A percentile compares a stretch with the other conserved stretches of the same genome.
Evolutionary conservation across 352 stramenopile genomes (phyloP).

Genomic region (Phytopythium helicoides): DNA sequence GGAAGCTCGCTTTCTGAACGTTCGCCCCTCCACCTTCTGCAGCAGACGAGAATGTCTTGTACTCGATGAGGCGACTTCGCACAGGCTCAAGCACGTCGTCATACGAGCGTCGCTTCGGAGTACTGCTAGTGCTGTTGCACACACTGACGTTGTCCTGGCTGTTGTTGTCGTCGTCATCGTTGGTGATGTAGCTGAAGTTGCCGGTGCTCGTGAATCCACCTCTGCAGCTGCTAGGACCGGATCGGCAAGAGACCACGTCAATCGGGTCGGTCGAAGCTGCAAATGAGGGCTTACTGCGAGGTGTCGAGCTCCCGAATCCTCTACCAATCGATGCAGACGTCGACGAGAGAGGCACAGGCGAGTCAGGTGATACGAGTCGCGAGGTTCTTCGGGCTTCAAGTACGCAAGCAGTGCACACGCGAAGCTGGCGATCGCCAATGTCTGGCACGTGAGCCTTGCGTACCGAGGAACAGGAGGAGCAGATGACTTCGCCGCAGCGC

Average conservation of each 20-base stretch:
- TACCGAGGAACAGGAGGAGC: slow-evolving; percentile 71
- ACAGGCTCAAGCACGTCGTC: slow-evolving; percentile 75
- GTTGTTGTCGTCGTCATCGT: slow-evolving; percentile 9
- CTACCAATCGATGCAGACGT: slow-evolving; percentile 1
- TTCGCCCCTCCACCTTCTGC: slow-evolving; percentile 17
- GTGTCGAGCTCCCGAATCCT: slow-evolving; percentile 1
- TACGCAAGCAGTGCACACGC: slow-evolving; percentile 78
- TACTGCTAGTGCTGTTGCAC: slow-evolving; percentile 5
- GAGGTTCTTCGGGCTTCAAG: slow-evolving; percentile 61
- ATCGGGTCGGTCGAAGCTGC: slow-evolving; percentile 3
- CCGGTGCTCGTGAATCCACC: slow-evolving; percentile 17
- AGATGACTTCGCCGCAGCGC: slow-evolving; percentile 80
- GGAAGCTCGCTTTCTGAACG: slow-evolving; percentile 67
- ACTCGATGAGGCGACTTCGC: slow-evolving; percentile 71
- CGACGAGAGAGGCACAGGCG: slow-evolving; percentile 9
- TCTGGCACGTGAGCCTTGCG: slow-evolving; percentile 63
- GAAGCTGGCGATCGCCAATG: slow-evolving; percentile 68
- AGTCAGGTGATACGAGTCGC: slow-evolving; percentile 22
- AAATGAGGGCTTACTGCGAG: background rate
- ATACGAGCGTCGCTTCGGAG: slow-evolving; percentile 55
- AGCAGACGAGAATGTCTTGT: slow-evolving; percentile 73
- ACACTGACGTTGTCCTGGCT: background rate
- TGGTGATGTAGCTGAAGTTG: slow-evolving; percentile 35
- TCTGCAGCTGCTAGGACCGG: slow-evolving; percentile 1
- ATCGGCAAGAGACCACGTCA: background rate